Percentiles rank a stretch among this genome's conserved stretches.
These are phyloP conservation scores for Physcomitrium patens DNA, from an alignment of 225 moss, liverwort and hornwort genomes.

Conservation along the genomic window DNA sequence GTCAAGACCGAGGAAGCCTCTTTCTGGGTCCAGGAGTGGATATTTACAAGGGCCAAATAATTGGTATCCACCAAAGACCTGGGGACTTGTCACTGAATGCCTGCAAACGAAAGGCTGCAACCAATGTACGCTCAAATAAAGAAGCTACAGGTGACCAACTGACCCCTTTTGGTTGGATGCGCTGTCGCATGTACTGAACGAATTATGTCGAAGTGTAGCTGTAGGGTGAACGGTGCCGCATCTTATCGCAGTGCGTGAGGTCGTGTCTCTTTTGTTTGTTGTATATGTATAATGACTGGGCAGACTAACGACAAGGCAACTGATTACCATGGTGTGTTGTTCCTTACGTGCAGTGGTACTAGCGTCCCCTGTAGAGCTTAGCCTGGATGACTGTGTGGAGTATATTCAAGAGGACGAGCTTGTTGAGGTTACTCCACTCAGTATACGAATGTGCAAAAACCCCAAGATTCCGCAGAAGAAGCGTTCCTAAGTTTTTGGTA, in stretches of 20 bases:
- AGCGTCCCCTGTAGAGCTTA: constrained; percentile 75
- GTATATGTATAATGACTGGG: no score
- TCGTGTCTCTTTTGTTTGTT: neutral
- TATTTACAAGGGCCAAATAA: constrained; percentile 95
- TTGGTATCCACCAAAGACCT: constrained; percentile 92
- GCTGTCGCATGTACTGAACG: neutral
- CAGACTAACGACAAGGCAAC: no score
- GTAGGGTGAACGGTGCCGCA: no score
- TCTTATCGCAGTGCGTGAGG: no score
- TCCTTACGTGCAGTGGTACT: constrained; percentile 65
- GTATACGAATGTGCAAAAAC: constrained; percentile 87
- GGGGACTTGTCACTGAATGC: constrained; percentile 88
- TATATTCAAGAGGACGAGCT: constrained; percentile 97
- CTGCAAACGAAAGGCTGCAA: constrained; percentile 92
- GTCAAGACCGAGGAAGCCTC: constrained; percentile 89
- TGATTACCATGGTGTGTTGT: neutral
- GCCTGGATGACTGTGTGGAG: constrained; percentile 90
- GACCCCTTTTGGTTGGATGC: neutral
- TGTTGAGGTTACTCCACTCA: constrained; percentile 88
- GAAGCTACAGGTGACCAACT: constrained; percentile 75
- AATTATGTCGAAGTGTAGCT: neutral
- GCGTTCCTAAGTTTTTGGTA: neutral
- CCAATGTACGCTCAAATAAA: constrained; percentile 97
- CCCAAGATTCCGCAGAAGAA: constrained; percentile 61
- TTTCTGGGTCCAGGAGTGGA: constrained; percentile 73